phyloP scores from a whole-genome alignment of 805 yeast species.

The Metschnikowia noctiluminum region DNA sequence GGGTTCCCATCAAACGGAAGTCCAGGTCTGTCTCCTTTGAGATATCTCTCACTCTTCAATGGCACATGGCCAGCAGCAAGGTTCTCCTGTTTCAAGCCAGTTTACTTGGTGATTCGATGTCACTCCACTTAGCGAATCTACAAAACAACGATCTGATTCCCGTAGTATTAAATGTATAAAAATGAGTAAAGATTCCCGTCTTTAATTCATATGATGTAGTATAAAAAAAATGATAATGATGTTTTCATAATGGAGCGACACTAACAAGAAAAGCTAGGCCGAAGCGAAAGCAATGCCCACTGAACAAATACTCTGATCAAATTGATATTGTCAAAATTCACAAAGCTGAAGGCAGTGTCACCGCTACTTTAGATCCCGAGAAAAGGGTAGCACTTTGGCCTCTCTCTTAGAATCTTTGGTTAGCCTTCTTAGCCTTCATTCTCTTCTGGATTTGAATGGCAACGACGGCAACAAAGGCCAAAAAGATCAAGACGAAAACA shows the following conservation, averaged over 20 bases:
- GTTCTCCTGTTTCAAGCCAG: too few species aligned
- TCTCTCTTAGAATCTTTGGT: conserved; percentile 19
- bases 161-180: conserved; percentile 18
- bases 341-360: neutral
- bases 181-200: conserved; percentile 21
- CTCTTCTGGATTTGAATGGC: conserved; percentile 39
- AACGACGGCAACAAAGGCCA: conserved; percentile 37
- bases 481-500: conserved; percentile 57
- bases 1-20: too few species aligned
- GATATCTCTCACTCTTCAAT: too few species aligned
- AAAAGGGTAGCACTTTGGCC: neutral
- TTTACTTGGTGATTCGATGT: too few species aligned
- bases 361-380: neutral
- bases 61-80: too few species aligned
- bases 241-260: neutral
- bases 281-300: neutral
- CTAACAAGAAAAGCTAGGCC: neutral
- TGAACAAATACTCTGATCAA: neutral
- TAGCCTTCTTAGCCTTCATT: conserved; percentile 41
- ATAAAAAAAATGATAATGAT: conserved; percentile 18
- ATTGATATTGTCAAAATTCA: neutral
- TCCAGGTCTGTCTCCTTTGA: too few species aligned
- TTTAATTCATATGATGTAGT: conserved; percentile 8
- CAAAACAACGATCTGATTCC: conserved; percentile 15
- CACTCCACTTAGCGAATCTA: neutral